These are phyloP conservation scores for Schizosaccharomyces japonicus DNA, from an alignment of 805 yeast species.

Conservation along the genomic window DNA sequence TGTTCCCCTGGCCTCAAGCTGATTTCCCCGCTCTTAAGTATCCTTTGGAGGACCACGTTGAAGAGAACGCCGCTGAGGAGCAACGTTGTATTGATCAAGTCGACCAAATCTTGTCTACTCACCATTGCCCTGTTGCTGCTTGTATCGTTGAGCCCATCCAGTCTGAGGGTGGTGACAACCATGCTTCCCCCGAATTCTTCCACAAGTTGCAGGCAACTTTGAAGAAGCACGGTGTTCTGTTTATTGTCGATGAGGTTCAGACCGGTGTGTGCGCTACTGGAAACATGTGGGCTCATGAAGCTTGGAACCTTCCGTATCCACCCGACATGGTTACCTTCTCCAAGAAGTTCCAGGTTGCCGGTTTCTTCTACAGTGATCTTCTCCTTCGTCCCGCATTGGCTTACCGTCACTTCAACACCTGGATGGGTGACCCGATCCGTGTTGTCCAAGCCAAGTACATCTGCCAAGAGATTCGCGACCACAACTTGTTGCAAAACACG, in stretches of 20 bases:
- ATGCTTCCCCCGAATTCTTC: conserved; percentile 54
- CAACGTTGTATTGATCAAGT: conserved; percentile 54
- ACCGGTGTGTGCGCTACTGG: conserved; percentile 83
- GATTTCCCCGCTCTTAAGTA: conserved; percentile 68
- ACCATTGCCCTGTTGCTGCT: conserved; percentile 69
- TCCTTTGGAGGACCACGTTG: conserved; percentile 48
- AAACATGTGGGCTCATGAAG: conserved; percentile 69
- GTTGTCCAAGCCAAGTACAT: conserved; percentile 54
- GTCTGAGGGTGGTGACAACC: conserved; percentile 83
- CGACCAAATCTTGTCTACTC: conserved; percentile 40
- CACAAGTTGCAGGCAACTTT: conserved; percentile 63
- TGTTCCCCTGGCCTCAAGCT: conserved; percentile 93
- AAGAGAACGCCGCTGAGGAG: conserved; percentile 53
- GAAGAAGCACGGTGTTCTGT: conserved; percentile 38
- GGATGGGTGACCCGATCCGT: conserved; percentile 83
- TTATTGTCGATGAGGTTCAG: conserved; percentile 71
- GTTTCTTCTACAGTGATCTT: conserved; percentile 57
- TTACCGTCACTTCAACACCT: conserved; percentile 80
- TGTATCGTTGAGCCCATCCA: conserved; percentile 76
- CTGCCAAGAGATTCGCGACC: conserved; percentile 35
- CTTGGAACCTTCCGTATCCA: conserved; percentile 47
- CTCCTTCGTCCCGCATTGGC: conserved; percentile 49
- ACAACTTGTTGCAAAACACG: conserved; percentile 34
- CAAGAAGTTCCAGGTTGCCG: conserved; percentile 75
- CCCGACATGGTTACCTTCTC: conserved; percentile 74